Evolutionary conservation across 805 yeast genomes (phyloP).

Genomic region (Starmerella vitae): DNA sequence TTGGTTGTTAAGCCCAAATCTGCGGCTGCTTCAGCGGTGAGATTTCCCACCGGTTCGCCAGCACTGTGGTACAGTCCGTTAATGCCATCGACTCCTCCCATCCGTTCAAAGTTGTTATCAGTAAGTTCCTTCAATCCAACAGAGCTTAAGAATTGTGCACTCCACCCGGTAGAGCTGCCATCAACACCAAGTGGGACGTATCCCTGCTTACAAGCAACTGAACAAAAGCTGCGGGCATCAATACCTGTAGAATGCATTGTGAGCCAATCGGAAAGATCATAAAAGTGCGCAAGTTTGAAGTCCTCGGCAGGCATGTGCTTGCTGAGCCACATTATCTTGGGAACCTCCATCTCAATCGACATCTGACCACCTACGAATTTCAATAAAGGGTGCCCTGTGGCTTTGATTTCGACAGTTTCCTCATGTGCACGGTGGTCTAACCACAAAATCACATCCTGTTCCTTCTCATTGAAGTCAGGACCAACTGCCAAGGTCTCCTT

Average conservation of each 20-base stretch:
- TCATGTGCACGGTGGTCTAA: constrained; percentile 92
- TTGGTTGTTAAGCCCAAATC: constrained; percentile 70
- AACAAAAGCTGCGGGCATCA: constrained; percentile 78
- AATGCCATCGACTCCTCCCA: constrained; percentile 71
- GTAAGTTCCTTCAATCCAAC: constrained; percentile 66
- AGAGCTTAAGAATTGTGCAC: constrained; percentile 52
- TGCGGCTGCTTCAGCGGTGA: constrained; percentile 53
- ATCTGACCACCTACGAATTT: constrained; percentile 93
- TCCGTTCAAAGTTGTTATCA: constrained; percentile 57
- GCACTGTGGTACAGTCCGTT: constrained; percentile 70
- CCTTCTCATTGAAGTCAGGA: constrained; percentile 61
- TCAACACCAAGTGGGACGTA: constrained; percentile 87
- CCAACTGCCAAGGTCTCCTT: constrained; percentile 79
- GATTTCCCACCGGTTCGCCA: constrained; percentile 75
- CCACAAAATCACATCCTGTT: constrained; percentile 85
- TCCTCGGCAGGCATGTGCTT: constrained; percentile 53
- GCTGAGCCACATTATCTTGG: constrained; percentile 93
- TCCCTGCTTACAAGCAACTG: constrained; percentile 92
- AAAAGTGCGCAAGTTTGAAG: constrained; percentile 59
- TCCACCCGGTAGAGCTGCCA: constrained; percentile 80
- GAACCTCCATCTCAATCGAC: constrained; percentile 98
- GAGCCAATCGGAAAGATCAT: constrained; percentile 82
- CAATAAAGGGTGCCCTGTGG: constrained; percentile 62
- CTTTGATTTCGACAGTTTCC: constrained; percentile 71
- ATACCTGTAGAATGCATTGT: constrained; percentile 83